These are phyloP conservation scores for Cordyceps javanica DNA, from an alignment of 2,329 filamentous ascomycete species.

Conservation along the genomic window DNA sequence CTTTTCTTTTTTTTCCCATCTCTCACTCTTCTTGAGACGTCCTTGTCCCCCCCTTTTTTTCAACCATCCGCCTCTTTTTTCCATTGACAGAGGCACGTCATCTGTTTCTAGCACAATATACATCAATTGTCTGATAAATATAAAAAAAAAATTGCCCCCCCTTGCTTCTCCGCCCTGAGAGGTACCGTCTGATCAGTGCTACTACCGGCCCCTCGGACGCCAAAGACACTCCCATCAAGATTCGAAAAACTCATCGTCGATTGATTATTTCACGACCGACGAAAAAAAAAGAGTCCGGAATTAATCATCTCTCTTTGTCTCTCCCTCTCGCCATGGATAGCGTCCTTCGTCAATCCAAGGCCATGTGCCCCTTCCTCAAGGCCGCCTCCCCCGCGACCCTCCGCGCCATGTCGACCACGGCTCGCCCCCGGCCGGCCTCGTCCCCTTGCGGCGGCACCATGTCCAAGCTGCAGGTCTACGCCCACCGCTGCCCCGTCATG, in stretches of 20 bases:
- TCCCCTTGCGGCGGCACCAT: slow-evolving; percentile 85
- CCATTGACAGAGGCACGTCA: background rate
- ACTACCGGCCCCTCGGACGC: background rate
- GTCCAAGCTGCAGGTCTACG: slow-evolving; percentile 92
- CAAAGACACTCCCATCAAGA: background rate
- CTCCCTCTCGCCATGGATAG: slow-evolving; percentile 69
- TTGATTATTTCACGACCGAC: background rate
- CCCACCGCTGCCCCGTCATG: slow-evolving; percentile 96
- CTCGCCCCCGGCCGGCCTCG: slow-evolving; percentile 43
- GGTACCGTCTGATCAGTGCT: background rate
- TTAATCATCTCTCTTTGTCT: no score
- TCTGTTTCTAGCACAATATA: background rate
- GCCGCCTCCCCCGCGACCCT: slow-evolving; percentile 88
- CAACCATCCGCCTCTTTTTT: background rate
- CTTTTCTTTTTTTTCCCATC: background rate
- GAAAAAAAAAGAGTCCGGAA: no score
- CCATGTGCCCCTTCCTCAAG: slow-evolving; percentile 96
- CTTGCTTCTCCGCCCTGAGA: background rate
- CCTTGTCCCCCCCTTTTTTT: background rate
- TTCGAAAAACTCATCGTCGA: background rate
- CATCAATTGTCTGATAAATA: background rate
- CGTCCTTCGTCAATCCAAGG: slow-evolving; percentile 88
- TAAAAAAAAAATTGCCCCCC: slow-evolving; percentile 1
- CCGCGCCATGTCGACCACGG: slow-evolving; percentile 76
- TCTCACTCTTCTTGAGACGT: background rate